These are phyloP conservation scores for Mortierella sp. DNA, from an alignment of 371 early-diverging fungal genomes.

Conservation along the genomic window DNA sequence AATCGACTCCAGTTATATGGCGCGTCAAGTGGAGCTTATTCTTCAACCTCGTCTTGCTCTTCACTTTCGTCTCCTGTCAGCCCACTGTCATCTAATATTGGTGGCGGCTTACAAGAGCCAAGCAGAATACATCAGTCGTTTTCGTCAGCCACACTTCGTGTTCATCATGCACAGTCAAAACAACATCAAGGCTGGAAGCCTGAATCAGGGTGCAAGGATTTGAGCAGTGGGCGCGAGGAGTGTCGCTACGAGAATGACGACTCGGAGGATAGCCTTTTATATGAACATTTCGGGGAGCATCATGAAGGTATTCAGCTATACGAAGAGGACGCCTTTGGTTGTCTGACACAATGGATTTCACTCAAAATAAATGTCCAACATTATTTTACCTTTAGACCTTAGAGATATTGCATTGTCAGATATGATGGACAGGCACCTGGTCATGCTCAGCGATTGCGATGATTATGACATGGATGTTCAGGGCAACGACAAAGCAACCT, in stretches of 20 bases:
- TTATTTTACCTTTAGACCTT: constrained; percentile 23
- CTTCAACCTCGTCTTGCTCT: constrained; percentile 5
- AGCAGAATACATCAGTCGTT: constrained; percentile 4
- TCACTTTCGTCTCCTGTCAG: constrained; percentile 37
- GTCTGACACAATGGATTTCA: background rate
- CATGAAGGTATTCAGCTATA: constrained; percentile 17
- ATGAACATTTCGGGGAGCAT: constrained; percentile 7
- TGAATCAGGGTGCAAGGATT: background rate
- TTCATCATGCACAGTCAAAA: background rate
- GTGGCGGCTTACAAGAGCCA: background rate
- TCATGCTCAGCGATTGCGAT: constrained; percentile 24
- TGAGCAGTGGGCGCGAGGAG: background rate
- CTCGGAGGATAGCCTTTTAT: constrained; percentile 9
- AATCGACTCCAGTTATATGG: background rate
- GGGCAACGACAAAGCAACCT: background rate
- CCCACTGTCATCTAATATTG: constrained; percentile 11
- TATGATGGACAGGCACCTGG: constrained; percentile 28
- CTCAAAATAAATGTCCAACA: background rate
- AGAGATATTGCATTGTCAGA: constrained; percentile 40
- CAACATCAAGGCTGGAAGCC: background rate
- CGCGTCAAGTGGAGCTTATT: background rate
- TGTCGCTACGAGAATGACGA: background rate
- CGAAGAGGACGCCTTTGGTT: background rate
- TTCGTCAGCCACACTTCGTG: background rate
- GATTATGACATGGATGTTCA: constrained; percentile 3